Conservation (phyloP, 116 monocot species). For the Papilionanthe hybrid region DNA sequence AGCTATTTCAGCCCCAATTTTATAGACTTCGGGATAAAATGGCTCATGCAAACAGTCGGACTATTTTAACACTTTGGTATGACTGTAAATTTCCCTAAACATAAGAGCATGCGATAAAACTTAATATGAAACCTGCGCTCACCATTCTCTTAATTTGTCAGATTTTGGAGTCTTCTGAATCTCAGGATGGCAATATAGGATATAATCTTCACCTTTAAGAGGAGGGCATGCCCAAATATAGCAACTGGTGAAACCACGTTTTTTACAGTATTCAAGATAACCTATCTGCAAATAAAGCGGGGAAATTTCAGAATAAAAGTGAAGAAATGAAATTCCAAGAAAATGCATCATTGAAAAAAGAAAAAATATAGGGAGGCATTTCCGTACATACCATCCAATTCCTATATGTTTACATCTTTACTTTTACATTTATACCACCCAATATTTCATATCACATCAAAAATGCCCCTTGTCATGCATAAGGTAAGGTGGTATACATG, state of each 20-base stretch:
- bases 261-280: slow-evolving; percentile 97
- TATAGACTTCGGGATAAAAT: too few species aligned
- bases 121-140: not conserved
- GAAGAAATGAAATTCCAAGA: not conserved
- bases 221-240: slow-evolving; percentile 99
- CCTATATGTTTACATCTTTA: too few species aligned
- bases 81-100: too few species aligned
- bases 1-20: too few species aligned
- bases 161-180: slow-evolving; percentile 98
- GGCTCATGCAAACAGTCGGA: too few species aligned
- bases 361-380: not conserved
- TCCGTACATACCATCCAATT: too few species aligned
- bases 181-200: slow-evolving; percentile 98
- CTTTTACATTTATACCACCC: too few species aligned
- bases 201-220: slow-evolving; percentile 97
- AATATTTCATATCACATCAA: too few species aligned
- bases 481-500: too few species aligned
- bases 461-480: too few species aligned
- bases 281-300: slow-evolving; percentile 56
- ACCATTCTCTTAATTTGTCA: slow-evolving; percentile 96
- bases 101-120: not conserved
- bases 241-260: slow-evolving; percentile 92
- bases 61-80: too few species aligned
- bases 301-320: not conserved
- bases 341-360: not conserved